Evolutionary conservation across 106 monocot species (phyloP).

Genomic region (Cymbidium sinense): DNA sequence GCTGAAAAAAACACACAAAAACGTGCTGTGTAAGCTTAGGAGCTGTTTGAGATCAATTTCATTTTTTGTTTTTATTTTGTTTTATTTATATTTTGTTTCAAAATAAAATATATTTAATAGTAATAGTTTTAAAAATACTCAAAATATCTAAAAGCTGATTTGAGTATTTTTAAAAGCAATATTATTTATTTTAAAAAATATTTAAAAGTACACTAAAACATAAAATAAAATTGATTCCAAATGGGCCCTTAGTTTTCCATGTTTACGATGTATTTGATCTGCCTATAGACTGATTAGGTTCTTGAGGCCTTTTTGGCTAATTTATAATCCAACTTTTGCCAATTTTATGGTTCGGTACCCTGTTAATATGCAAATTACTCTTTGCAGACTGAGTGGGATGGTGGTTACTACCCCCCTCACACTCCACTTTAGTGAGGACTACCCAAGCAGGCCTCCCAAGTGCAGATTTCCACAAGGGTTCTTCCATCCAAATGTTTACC

Average conservation of each 20-base stretch:
- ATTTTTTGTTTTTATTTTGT: no score
- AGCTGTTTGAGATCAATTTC: no score
- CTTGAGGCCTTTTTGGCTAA: neutral
- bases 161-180: no score
- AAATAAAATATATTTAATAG: no score
- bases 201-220: no score
- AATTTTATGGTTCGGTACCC: neutral
- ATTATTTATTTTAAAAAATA: no score
- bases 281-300: neutral
- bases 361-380: neutral
- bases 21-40: neutral
- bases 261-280: neutral
- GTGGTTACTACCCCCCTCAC: conserved; percentile 30
- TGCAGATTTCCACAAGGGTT: conserved; percentile 41
- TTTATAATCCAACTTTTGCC: neutral
- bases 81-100: no score
- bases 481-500: conserved; percentile 41
- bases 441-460: conserved; percentile 42
- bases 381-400: conserved; percentile 36
- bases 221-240: no score
- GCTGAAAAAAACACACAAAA: no score
- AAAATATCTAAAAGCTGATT: no score
- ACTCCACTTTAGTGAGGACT: conserved; percentile 30
- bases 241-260: neutral
- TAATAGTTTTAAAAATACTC: no score